Evolutionary conservation across 164 flowering plant genomes (phyloP).

Genomic region (Stephania cephalantha): DNA sequence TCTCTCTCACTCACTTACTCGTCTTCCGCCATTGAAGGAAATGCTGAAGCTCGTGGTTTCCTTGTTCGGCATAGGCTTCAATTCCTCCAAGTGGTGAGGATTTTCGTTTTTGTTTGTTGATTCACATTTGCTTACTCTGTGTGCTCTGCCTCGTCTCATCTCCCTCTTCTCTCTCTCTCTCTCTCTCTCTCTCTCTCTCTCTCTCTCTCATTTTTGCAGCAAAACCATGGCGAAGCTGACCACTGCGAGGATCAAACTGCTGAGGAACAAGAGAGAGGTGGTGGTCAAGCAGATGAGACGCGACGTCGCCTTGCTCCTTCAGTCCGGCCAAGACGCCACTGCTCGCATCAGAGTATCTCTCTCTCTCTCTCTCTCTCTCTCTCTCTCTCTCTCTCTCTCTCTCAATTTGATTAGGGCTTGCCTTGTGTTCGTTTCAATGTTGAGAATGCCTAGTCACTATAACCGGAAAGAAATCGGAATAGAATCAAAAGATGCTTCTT

Average conservation of each 20-base stretch:
- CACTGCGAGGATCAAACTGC: slow-evolving; percentile 83
- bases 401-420: background rate
- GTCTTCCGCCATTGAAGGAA: slow-evolving; percentile 6
- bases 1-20: too few species aligned
- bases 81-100: slow-evolving; percentile 74
- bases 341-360: slow-evolving; percentile 75
- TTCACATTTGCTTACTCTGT: background rate
- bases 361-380: too few species aligned
- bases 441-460: background rate
- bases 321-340: slow-evolving; percentile 81
- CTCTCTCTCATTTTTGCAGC: slow-evolving; percentile 25
- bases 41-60: slow-evolving; percentile 37
- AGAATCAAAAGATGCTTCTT: too few species aligned
- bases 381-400: background rate
- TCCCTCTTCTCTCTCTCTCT: too few species aligned
- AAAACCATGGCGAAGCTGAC: slow-evolving; percentile 89
- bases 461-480: background rate
- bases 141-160: background rate
- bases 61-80: slow-evolving; percentile 56
- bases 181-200: too few species aligned
- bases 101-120: background rate
- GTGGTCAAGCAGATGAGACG: slow-evolving; percentile 89
- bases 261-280: slow-evolving; percentile 84
- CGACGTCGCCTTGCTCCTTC: slow-evolving; percentile 83
- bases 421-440: background rate